A percentile compares a stretch with the other conserved stretches of the same genome.
phyloP scores from a whole-genome alignment of 768 basidiomycete species.

The Grammothele lineata region DNA sequence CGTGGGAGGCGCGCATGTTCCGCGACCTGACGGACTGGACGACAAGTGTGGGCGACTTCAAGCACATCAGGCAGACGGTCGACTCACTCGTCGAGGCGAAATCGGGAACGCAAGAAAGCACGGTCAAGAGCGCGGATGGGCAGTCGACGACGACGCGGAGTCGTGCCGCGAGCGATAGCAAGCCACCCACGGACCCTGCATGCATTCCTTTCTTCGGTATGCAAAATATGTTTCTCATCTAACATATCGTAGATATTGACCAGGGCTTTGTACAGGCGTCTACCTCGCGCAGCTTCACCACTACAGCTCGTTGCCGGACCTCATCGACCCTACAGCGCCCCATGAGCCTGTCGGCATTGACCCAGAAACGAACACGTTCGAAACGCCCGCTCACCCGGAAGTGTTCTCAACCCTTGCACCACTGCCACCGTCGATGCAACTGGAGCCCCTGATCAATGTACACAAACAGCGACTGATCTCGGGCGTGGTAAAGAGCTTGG shows the following conservation, averaged over 20 bases:
- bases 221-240: background rate
- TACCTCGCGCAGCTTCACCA: constrained; percentile 72
- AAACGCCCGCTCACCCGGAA: constrained; percentile 69
- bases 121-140: constrained; percentile 41
- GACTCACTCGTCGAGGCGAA: constrained; percentile 64
- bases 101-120: constrained; percentile 50
- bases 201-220: constrained; percentile 84
- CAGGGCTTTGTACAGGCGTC: constrained; percentile 44
- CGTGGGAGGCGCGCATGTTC: constrained; percentile 71
- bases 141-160: constrained; percentile 29
- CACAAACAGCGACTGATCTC: constrained; percentile 85
- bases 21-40: constrained; percentile 67
- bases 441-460: constrained; percentile 85
- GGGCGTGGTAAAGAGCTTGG: constrained; percentile 72
- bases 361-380: constrained; percentile 55
- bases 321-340: constrained; percentile 82
- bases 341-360: constrained; percentile 64
- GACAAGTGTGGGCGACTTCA: constrained; percentile 64
- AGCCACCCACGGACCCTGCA: constrained; percentile 39
- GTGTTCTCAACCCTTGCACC: constrained; percentile 71
- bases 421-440: constrained; percentile 70
- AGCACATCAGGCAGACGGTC: constrained; percentile 63
- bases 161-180: constrained; percentile 37
- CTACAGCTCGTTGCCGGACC: constrained; percentile 64
- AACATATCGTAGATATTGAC: background rate